Conservation (phyloP, 345 rosid species). For the Microcos paniculata region DNA sequence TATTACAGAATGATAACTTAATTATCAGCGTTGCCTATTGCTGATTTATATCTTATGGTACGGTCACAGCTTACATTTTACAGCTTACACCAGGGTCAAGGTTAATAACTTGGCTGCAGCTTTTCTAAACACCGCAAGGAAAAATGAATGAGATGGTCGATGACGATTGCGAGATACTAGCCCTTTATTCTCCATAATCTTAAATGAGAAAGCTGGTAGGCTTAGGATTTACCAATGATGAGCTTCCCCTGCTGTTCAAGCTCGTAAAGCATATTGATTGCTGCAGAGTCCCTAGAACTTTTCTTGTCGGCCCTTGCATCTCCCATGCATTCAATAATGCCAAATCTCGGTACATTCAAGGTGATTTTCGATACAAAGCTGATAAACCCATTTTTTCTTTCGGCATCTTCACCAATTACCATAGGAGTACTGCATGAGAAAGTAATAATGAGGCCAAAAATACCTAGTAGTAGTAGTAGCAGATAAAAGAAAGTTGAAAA, state of each 20-base stretch:
- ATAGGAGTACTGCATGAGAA: conserved; percentile 42
- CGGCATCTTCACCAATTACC: conserved; percentile 21
- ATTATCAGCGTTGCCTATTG: neutral
- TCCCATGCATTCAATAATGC: conserved; percentile 51
- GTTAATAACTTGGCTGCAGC: neutral
- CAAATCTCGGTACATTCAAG: conserved; percentile 48
- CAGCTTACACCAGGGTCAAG: neutral
- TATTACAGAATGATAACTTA: neutral
- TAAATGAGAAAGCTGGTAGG: neutral
- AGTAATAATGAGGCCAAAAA: neutral
- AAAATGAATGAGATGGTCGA: neutral
- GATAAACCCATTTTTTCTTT: conserved; percentile 40
- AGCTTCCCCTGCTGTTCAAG: conserved; percentile 54
- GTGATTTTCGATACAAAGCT: conserved; percentile 54
- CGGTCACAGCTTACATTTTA: neutral
- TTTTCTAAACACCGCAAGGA: neutral
- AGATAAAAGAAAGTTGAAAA: neutral
- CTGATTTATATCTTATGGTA: neutral
- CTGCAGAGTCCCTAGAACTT: conserved; percentile 79
- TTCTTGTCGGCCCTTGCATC: conserved; percentile 80
- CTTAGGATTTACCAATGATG: conserved; percentile 25
- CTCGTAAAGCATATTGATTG: conserved; percentile 51
- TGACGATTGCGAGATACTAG: neutral
- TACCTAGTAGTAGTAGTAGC: neutral
- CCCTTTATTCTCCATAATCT: too few relatives aligned